Base-by-base conservation (phyloP, 805 yeast genomes). In the Metschnikowia shivogae region DNA sequence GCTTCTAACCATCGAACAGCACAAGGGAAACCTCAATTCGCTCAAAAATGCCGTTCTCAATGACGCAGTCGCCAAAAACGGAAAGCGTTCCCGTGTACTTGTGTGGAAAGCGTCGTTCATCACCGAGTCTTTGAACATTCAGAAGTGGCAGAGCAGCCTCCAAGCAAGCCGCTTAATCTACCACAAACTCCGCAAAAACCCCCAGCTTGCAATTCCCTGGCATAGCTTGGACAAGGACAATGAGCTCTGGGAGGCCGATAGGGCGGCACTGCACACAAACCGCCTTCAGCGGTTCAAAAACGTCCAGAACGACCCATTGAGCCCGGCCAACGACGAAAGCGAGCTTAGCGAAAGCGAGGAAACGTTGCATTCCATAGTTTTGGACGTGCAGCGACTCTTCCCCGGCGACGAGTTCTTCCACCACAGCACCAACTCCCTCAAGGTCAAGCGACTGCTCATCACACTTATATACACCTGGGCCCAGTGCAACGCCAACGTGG, bases 321-420 rank as follows among this genome's bases (percentile, higher is more conserved):
- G 34, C 13, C 41, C 28, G 19, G 46, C 39, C 33, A 39, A 41
- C 29, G 30, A 30, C 22, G 11, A 36, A 24, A 24, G 34, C 13
- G 19, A 44, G 2, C 55, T 50, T n/a, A 49, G 62, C 1, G 26
- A n/a, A 28, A 77, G 75, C 49, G 39, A 62, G 3, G 77, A 74
- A 28, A 60, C 72, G 8, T 58, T 78, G 26, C 63, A 64, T 24
- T 60, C 66, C 6, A 70, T 78, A 27, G 67, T 76, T n/a, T 54
- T 75, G 36, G 83, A 78, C 47, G 74, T 77, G 3, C 77, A 77
- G 36, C 58, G 83, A 43, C 58, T 78, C 10, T 78, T 78, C 50
- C 82, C 83, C 1, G 76, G 74, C 1, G 74, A 70, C 39, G 57
- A 52, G 17, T 66, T 59, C 47, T 59, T 59, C 43, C 48, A 55